phyloP scores from a whole-genome alignment of 176 grass and related monocot genomes.

The Carex parvula region DNA sequence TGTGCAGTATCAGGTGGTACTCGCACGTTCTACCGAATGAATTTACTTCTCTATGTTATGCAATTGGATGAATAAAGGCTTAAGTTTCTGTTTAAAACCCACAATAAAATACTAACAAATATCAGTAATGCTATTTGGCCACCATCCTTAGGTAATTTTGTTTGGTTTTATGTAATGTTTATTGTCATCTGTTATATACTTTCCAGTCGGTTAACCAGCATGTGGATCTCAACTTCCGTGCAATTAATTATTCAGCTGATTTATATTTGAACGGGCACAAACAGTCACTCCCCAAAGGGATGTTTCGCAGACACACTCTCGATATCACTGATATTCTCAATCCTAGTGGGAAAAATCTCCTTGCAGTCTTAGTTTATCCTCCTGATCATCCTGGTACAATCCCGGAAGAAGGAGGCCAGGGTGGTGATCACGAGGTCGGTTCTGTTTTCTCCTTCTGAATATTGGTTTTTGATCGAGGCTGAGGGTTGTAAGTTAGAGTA shows the following conservation, averaged over 20 bases:
- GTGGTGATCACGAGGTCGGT: constrained; percentile 92
- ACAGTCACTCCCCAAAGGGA: constrained; percentile 82
- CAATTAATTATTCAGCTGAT: constrained; percentile 92
- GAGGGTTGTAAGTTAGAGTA: constrained; percentile 5
- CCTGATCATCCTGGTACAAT: constrained; percentile 95
- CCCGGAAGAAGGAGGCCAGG: constrained; percentile 80
- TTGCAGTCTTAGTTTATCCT: constrained; percentile 87
- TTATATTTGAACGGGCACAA: constrained; percentile 84
- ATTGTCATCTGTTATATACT: constrained; percentile 13
- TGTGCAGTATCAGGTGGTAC: background rate
- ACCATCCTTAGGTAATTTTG: background rate
- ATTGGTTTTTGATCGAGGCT: constrained; percentile 22
- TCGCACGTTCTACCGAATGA: background rate
- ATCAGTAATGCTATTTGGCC: background rate
- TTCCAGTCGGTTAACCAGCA: constrained; percentile 69
- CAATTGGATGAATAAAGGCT: background rate
- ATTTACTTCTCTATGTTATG: background rate
- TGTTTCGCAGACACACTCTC: constrained; percentile 87
- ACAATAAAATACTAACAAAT: background rate
- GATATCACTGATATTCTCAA: constrained; percentile 79
- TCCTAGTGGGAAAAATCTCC: constrained; percentile 73
- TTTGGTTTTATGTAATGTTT: background rate
- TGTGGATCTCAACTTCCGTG: constrained; percentile 80
- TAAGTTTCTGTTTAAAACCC: background rate
- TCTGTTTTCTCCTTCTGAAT: constrained; percentile 13